phyloP scores from a whole-genome alignment of 1,139 yeast genomes.

The Yamadazyma atmosphaerica region DNA sequence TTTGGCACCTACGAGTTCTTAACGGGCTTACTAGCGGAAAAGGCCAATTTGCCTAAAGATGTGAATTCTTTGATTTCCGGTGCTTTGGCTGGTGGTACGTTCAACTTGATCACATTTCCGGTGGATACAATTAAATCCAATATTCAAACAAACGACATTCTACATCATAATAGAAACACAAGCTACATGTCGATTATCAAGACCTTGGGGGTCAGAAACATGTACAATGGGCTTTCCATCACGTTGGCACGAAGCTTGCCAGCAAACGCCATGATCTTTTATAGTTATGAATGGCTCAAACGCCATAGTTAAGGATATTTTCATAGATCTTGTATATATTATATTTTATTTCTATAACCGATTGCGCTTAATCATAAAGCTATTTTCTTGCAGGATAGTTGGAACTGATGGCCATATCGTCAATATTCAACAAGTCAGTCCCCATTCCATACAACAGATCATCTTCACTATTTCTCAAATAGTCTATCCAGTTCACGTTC shows the following conservation, averaged over 20 bases:
- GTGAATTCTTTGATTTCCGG: conserved; percentile 62
- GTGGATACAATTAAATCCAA: conserved; percentile 88
- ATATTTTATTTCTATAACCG: no score
- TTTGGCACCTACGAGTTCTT: conserved; percentile 81
- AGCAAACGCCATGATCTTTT: conserved; percentile 84
- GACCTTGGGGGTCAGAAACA: conserved; percentile 54
- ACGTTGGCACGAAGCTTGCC: conserved; percentile 84
- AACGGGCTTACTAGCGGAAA: conserved; percentile 35
- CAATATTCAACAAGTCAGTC: conserved; percentile 39
- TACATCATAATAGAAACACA: conserved; percentile 14
- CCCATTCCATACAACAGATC: conserved; percentile 25
- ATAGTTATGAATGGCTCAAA: conserved; percentile 56
- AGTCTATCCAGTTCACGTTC: conserved; percentile 36
- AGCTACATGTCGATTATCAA: conserved; percentile 30
- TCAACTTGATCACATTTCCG: conserved; percentile 80
- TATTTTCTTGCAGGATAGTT: conserved; percentile 1
- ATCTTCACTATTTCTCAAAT: conserved; percentile 29
- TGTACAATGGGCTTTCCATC: conserved; percentile 84
- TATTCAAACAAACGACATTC: conserved; percentile 65
- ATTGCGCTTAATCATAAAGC: no score
- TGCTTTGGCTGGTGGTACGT: conserved; percentile 81
- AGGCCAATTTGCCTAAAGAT: conserved; percentile 16
- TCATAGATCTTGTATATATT: no score
- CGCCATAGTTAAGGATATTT: background rate
- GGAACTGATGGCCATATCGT: conserved; percentile 22